Percentiles rank a stretch among this genome's conserved stretches.
Conservation (phyloP, 2,329 filamentous ascomycete genomes). For the Taxawa tesnikishii region DNA sequence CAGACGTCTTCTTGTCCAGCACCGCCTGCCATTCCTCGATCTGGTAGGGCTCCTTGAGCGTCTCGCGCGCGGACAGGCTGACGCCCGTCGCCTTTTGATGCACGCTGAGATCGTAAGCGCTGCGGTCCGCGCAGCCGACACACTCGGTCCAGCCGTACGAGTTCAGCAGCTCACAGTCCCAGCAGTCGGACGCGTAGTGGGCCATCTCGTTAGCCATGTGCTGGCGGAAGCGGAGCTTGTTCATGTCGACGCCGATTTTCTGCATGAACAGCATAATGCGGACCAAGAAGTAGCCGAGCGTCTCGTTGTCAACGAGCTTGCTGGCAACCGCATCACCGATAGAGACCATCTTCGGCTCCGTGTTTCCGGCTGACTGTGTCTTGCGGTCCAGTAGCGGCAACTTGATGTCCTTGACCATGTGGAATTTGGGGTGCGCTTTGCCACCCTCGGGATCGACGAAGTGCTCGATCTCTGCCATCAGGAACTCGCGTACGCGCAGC, state of each 20-base stretch:
- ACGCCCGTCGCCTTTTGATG: conserved; percentile 88
- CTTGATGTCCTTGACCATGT: conserved; percentile 72
- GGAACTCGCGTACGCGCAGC: conserved; percentile 86
- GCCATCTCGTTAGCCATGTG: conserved; percentile 89
- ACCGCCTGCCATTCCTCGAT: conserved; percentile 83
- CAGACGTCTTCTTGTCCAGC: conserved; percentile 90
- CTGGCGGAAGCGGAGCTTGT: conserved; percentile 89
- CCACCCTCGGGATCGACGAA: conserved; percentile 89
- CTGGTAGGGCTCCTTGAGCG: conserved; percentile 61
- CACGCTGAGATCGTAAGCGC: conserved; percentile 85
- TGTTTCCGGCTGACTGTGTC: conserved; percentile 79
- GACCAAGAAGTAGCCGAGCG: conserved; percentile 91
- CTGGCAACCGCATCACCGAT: conserved; percentile 78
- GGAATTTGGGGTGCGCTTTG: conserved; percentile 87
- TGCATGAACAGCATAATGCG: conserved; percentile 84
- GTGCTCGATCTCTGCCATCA: conserved; percentile 99
- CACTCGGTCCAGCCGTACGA: conserved; percentile 97
- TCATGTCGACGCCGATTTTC: conserved; percentile 75
- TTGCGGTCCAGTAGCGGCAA: conserved; percentile 74
- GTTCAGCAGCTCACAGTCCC: conserved; percentile 88
- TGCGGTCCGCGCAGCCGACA: conserved; percentile 90
- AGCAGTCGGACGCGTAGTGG: conserved; percentile 94
- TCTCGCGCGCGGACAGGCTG: conserved; percentile 73
- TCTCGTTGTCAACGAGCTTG: conserved; percentile 89
- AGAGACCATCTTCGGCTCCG: conserved; percentile 56